Conservation (phyloP, 2,329 filamentous ascomycete species). For the Trematosphaeria pertusa region DNA sequence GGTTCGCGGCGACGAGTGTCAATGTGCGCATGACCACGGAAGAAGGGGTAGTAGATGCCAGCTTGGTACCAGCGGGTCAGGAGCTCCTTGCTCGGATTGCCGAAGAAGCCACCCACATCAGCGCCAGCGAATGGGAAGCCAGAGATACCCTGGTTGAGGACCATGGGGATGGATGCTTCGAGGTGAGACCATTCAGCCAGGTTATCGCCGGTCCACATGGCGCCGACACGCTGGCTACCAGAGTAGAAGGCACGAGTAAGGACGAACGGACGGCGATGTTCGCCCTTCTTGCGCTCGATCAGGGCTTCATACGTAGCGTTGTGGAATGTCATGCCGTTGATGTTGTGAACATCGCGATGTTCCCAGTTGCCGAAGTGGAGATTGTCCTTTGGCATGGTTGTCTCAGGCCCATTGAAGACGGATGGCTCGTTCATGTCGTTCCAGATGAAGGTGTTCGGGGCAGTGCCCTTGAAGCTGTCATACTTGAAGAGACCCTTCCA, state of each 20-base stretch:
- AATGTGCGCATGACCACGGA: slow-evolving; percentile 96
- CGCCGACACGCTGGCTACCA: slow-evolving; percentile 85
- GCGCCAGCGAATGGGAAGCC: slow-evolving; percentile 95
- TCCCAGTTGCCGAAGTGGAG: slow-evolving; percentile 92
- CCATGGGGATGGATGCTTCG: slow-evolving; percentile 89
- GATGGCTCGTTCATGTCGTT: slow-evolving; percentile 99
- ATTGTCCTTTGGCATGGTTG: slow-evolving; percentile 99
- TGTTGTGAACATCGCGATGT: slow-evolving; percentile 93
- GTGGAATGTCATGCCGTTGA: slow-evolving; percentile 94
- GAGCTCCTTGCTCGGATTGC: slow-evolving; percentile 92
- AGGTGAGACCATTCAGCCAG: slow-evolving; percentile 92
- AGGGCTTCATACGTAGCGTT: slow-evolving; percentile 92
- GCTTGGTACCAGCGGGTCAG: slow-evolving; percentile 95
- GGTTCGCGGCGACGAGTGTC: slow-evolving; percentile 94
- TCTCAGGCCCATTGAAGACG: slow-evolving; percentile 97
- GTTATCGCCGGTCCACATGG: slow-evolving; percentile 99
- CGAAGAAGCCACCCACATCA: slow-evolving; percentile 97
- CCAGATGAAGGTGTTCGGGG: slow-evolving; percentile 91
- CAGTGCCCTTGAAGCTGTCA: slow-evolving; percentile 83
- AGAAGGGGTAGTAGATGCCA: slow-evolving; percentile 96
- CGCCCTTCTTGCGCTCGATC: slow-evolving; percentile 83
- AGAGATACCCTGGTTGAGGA: slow-evolving; percentile 88
- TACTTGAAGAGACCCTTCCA: slow-evolving; percentile 91
- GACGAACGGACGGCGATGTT: slow-evolving; percentile 85
- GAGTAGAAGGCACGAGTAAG: slow-evolving; percentile 92